Percentiles rank a stretch among this genome's conserved stretches.
Conservation (phyloP, 2,329 filamentous ascomycete species). For the Colletotrichum destructivum region DNA sequence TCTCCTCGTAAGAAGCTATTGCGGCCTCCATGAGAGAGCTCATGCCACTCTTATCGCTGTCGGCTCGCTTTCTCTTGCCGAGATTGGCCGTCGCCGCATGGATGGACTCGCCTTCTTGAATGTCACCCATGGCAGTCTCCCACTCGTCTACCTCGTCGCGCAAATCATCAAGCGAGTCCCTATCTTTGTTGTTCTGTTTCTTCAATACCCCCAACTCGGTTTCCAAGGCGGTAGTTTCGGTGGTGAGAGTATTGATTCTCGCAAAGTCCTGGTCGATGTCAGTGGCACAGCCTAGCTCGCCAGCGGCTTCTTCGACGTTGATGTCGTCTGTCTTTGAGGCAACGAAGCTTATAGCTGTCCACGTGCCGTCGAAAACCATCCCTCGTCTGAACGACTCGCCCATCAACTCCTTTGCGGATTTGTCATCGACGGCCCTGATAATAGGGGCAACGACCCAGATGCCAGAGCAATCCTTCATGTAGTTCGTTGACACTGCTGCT, state of each 20-base stretch:
- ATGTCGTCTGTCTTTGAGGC: constrained; percentile 76
- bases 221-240: background rate
- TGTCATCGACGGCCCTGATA: constrained; percentile 71
- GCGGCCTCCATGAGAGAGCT: constrained; percentile 21
- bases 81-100: too few relatives aligned
- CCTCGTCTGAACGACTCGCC: constrained; percentile 71
- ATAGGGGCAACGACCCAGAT: constrained; percentile 75
- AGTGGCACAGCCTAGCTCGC: constrained; percentile 47
- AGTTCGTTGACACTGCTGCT: constrained; percentile 68
- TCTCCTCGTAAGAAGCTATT: constrained; percentile 12
- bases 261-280: background rate
- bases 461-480: constrained; percentile 72
- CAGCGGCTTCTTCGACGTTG: constrained; percentile 50
- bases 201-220: background rate
- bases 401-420: constrained; percentile 69
- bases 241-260: background rate
- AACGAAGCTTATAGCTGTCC: constrained; percentile 70
- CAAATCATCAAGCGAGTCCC: constrained; percentile 5
- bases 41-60: background rate
- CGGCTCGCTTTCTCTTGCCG: background rate
- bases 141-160: background rate
- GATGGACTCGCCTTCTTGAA: background rate
- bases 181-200: background rate
- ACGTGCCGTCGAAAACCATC: constrained; percentile 70
- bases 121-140: background rate